Evolutionary conservation across 2,329 filamentous ascomycete species (phyloP).

Genomic region (Cryphonectria nitschkei): DNA sequence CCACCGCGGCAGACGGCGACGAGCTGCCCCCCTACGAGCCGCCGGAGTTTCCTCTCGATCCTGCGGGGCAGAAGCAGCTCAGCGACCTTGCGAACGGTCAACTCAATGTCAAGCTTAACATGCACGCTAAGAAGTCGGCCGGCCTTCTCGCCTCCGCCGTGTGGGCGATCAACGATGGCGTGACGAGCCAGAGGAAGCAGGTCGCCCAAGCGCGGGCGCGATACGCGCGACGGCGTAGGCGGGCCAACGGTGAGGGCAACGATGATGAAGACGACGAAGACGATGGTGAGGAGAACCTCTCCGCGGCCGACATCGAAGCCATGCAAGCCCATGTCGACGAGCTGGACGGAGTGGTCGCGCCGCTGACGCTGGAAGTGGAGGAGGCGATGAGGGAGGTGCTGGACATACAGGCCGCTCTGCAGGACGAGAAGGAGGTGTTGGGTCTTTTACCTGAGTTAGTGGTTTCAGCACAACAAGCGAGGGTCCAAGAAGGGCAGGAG

Average conservation of each 20-base stretch:
- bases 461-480: conserved; percentile 33
- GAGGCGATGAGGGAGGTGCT: conserved; percentile 51
- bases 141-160: conserved; percentile 50
- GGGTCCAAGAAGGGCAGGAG: conserved; percentile 33
- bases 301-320: conserved; percentile 6
- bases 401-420: conserved; percentile 52
- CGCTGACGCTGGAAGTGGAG: conserved; percentile 51
- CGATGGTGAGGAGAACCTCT: conserved; percentile 1
- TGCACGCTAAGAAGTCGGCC: conserved; percentile 50
- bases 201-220: neutral
- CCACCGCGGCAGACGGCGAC: conserved; percentile 6
- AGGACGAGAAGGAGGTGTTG: conserved; percentile 51
- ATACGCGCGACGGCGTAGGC: neutral
- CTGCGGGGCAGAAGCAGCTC: conserved; percentile 44
- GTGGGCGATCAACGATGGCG: conserved; percentile 52
- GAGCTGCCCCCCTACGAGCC: conserved; percentile 56
- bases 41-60: conserved; percentile 50
- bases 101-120: conserved; percentile 47
- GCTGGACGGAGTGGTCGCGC: conserved; percentile 46
- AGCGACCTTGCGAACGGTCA: conserved; percentile 48
- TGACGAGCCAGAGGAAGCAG: conserved; percentile 34
- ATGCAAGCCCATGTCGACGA: conserved; percentile 30
- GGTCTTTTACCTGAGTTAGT: conserved; percentile 40
- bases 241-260: neutral
- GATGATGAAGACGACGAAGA: conserved; percentile 7